Evolutionary conservation across 768 basidiomycete species (phyloP), one percentile per base, ranked within the genome.

Genomic region (Auricularia cornea): DNA sequence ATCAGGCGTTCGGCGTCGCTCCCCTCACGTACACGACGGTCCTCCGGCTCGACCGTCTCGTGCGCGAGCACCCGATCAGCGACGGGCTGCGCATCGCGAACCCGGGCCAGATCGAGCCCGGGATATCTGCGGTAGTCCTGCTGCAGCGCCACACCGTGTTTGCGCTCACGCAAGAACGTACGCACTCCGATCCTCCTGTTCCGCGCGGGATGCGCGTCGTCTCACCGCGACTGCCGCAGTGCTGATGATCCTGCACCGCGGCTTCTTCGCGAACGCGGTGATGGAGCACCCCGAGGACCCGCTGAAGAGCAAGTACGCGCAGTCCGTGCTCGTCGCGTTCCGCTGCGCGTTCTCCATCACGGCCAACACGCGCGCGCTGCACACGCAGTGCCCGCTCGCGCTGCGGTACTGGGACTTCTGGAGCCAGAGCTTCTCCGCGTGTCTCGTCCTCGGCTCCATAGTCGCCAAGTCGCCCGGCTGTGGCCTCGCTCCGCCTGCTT

Each of bases 381-480:
- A 83, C 65, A 70, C 72, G 11, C 68, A 80, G 62, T 83, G 84
- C 69, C 84, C 76, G 18, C 81, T 84, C 66, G 83, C 87, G 60
- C 80, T 84, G 35, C 77, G 86, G 48, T 86, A 87, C 68, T 89
- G 86, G 86, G 84, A 85, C 29, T 68, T 88, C 32, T 89, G 88
- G 88, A 87, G 86, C 1, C 86, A 88, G 70, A 83, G 81, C 4
- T 88, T 88, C 69, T 86, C 85, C 23, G 82, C 85, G 26, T 74
- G 85, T 65, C 86, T 90, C 30, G 87, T 92, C 83, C 70, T 91
- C 44, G 83, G 87, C 12, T 87, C 89, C 10, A 83, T 91, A n/a
- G 87, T 88, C 1, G 90, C 86, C 14, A 85, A 86, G 61, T 84
- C 86, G 3, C 90, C 90, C 4, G 78, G 78, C 41, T 87, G 84